Evolutionary conservation across 257 asterid genomes (phyloP).

Genomic region (Solanum raphanifolium): DNA sequence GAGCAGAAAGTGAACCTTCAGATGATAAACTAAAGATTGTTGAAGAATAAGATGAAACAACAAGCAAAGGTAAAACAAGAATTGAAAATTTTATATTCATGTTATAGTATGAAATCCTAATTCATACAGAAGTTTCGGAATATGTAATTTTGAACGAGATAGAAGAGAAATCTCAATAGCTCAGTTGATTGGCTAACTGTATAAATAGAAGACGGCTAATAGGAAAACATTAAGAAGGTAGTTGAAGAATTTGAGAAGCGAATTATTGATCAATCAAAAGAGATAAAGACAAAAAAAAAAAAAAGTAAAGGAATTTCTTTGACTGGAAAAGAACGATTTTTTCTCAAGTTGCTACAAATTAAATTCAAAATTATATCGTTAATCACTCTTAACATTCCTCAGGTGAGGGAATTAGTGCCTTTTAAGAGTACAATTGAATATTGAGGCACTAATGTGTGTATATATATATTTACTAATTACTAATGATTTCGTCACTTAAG

Average conservation of each 20-base stretch:
- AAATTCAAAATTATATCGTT: background rate
- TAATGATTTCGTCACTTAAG: background rate
- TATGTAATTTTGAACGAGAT: background rate
- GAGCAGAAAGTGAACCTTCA: slow-evolving; percentile 1
- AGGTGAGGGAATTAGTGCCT: background rate
- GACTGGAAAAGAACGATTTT: background rate
- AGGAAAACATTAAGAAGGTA: background rate
- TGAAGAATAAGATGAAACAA: background rate
- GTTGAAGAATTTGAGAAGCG: background rate
- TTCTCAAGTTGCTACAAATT: background rate
- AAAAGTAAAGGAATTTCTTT: background rate
- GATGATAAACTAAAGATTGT: background rate
- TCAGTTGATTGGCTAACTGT: background rate
- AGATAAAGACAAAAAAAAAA: background rate
- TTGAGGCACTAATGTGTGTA: background rate
- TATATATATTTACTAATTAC: background rate
- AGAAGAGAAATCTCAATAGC: background rate
- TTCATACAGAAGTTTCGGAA: background rate
- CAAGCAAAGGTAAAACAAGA: background rate
- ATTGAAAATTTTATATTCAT: background rate
- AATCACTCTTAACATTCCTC: background rate
- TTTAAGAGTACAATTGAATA: background rate
- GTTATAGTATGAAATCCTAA: background rate
- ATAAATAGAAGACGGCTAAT: background rate
- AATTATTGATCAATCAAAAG: background rate